These are phyloP conservation scores for Paramecium primaurelia DNA, from an alignment of 73 alveolate species.

Conservation along the genomic window DNA sequence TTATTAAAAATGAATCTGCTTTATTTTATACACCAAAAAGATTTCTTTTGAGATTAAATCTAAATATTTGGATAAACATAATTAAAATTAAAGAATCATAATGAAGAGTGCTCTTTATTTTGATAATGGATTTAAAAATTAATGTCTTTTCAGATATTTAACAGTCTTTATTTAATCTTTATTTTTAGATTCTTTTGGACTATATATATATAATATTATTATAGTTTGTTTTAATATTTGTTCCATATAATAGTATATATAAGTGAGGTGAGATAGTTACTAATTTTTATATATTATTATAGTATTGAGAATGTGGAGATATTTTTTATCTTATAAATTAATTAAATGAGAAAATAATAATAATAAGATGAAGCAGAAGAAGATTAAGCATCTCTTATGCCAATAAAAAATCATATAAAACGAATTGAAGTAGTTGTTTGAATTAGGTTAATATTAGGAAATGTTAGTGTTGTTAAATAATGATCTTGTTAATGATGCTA, in stretches of 20 bases:
- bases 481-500: background rate
- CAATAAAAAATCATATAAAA: constrained; percentile 7
- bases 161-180: too few species aligned
- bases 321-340: background rate
- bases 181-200: background rate
- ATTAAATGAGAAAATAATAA: background rate
- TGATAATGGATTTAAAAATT: background rate
- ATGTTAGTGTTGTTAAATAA: background rate
- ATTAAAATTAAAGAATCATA: background rate
- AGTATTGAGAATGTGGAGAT: background rate
- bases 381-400: constrained; percentile 6
- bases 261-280: background rate
- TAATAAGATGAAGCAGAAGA: background rate
- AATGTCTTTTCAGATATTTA: too few species aligned
- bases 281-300: too few species aligned
- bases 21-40: background rate
- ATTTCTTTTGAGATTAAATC: background rate
- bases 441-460: background rate
- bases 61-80: background rate
- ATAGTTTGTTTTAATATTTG: background rate
- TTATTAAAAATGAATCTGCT: background rate
- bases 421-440: background rate
- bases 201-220: background rate
- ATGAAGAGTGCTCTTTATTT: background rate
- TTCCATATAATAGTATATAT: background rate